Percentiles rank a stretch among this genome's conserved stretches.
These are phyloP conservation scores for Colletotrichum eremochloae DNA, from an alignment of 2,329 filamentous ascomycete species.

Conservation along the genomic window DNA sequence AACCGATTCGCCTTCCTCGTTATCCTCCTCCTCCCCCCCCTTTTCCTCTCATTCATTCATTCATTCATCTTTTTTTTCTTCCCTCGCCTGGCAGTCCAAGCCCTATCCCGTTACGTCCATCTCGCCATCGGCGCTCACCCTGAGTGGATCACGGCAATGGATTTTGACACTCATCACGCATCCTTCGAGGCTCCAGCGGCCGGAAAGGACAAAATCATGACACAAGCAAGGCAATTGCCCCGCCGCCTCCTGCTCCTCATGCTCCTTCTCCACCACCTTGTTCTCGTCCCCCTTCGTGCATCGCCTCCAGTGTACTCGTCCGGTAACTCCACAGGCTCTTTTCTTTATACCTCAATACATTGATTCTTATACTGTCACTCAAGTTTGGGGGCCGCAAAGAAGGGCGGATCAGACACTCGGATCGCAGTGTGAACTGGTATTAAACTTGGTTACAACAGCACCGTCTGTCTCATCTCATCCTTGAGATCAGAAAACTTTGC, in stretches of 20 bases:
- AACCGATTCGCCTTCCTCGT: slow-evolving; percentile 31
- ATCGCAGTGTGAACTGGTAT: not conserved
- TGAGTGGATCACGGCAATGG: slow-evolving; percentile 29
- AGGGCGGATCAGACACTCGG: not conserved
- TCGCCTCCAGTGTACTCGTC: not conserved
- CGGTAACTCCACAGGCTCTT: not conserved
- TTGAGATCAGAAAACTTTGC: slow-evolving; percentile 7
- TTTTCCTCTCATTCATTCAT: too few relatives aligned
- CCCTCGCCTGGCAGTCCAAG: slow-evolving; percentile 34
- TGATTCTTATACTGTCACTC: not conserved
- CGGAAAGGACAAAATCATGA: slow-evolving; percentile 27
- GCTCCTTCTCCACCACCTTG: not conserved
- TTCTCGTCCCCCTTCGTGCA: not conserved
- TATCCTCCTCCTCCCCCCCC: slow-evolving; percentile 12
- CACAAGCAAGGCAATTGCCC: slow-evolving; percentile 15
- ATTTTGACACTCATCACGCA: slow-evolving; percentile 32
- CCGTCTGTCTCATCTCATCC: slow-evolving; percentile 12
- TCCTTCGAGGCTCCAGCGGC: slow-evolving; percentile 27
- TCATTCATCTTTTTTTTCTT: not conserved
- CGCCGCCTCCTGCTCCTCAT: not conserved
- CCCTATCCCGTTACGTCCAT: slow-evolving; percentile 37
- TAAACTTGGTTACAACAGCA: not conserved
- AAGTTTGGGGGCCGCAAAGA: not conserved
- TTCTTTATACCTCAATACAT: not conserved
- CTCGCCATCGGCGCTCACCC: slow-evolving; percentile 32